Percentiles rank a stretch among this genome's conserved stretches.
Conservation (phyloP, 768 basidiomycete genomes). For the Mycena rebaudengoi region DNA sequence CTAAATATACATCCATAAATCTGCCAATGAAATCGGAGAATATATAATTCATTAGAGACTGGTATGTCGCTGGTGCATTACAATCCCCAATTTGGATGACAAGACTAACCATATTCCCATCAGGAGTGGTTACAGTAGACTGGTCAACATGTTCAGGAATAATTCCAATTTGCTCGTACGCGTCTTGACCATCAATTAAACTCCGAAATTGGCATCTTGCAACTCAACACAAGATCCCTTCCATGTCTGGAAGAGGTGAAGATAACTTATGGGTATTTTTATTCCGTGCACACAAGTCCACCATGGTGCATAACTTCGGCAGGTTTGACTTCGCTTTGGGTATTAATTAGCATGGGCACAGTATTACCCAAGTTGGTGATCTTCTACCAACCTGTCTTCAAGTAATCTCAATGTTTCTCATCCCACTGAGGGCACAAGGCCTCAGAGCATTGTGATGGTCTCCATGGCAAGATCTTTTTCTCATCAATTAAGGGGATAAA, state of each 20-base stretch:
- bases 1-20: constrained; percentile 37
- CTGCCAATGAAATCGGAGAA: constrained; percentile 40
- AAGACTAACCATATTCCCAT: constrained; percentile 43
- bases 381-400: not conserved
- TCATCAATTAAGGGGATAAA: constrained; percentile 35
- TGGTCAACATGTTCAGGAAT: constrained; percentile 32
- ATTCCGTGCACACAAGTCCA: not conserved
- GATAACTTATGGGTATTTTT: not conserved
- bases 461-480: constrained; percentile 30
- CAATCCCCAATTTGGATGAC: constrained; percentile 40
- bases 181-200: constrained; percentile 41
- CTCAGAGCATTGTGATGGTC: constrained; percentile 32
- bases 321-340: not conserved
- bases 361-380: not conserved
- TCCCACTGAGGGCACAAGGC: constrained; percentile 4
- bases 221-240: not conserved
- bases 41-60: constrained; percentile 50
- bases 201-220: not conserved
- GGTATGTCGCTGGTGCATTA: constrained; percentile 46
- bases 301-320: not conserved
- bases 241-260: not conserved
- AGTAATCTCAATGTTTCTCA: not conserved
- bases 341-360: not conserved
- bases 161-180: constrained; percentile 51
- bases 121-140: constrained; percentile 37